Evolutionary conservation across 2,329 filamentous ascomycete genomes (phyloP), one percentile per base, ranked within the genome.

Genomic region (Verticillium alfalfae): DNA sequence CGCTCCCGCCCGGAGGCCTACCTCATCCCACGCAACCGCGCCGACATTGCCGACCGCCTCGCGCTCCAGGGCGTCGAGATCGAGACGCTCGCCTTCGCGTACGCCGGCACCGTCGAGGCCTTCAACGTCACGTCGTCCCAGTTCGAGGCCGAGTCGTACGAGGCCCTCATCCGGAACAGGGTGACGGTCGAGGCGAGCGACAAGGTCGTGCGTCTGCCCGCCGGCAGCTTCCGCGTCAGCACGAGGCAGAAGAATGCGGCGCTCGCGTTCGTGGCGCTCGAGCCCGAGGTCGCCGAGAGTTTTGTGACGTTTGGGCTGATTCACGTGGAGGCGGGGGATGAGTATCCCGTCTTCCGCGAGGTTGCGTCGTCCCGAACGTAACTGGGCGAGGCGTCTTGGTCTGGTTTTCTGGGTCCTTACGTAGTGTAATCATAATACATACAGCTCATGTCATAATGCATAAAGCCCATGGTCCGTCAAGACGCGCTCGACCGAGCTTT

Each of bases 271-370:
- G 64, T 67, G 2, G 64, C 68, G 3, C 62, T 72, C 13, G 70
- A 72, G 58, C 70, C 70, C 0, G 70, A 72, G 59, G 67, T 66
- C 9, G 65, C 69, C 2, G 70, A 71, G 37, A 68, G 65, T 0
- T 72, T 69, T 41, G 65, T 65, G 1, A 67, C 66, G 0, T 71
- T 72, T 1, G 68, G 67, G 16, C 66, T 72, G 0, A 18, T 72
- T 3, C 69, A 69, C 0, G 66, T 70, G 0, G 63, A 57, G 12
- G 63, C 37, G 2, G 70, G 69, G 1, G 67, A 70, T 5, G 70
- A 72, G 54, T 72, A 71, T 31, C 70, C 70, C 3, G 66, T 72
- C 0, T 72, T 71, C 41, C 66, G 70, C 56, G 56, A 34, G 57
- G 10, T 49, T 16, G 38, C 39, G 22, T 52, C 45, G 4, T 37